Conservation (phyloP, 2,329 filamentous ascomycete species). For the Aspergillus niger region DNA sequence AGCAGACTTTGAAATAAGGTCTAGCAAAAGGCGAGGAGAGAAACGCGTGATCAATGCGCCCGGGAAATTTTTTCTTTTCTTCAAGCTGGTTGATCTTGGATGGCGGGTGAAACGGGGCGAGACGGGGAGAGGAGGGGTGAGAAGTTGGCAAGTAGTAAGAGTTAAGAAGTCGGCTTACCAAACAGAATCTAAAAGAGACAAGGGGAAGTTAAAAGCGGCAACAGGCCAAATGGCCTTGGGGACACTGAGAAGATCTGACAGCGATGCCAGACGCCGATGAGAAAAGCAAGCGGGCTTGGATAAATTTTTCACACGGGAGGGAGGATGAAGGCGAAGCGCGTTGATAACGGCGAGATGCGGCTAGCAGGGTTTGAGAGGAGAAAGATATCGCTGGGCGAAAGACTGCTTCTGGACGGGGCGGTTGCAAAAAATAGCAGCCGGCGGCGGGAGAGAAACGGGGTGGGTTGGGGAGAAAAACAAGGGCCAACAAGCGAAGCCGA, state of each 20-base stretch:
- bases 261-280: slow-evolving; percentile 27
- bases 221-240: slow-evolving; percentile 34
- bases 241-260: slow-evolving; percentile 27
- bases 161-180: slow-evolving; percentile 28
- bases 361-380: slow-evolving; percentile 19
- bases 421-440: slow-evolving; percentile 12
- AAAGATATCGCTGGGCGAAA: slow-evolving; percentile 9
- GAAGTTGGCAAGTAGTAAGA: background rate
- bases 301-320: slow-evolving; percentile 12
- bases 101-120: slow-evolving; percentile 9
- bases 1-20: background rate
- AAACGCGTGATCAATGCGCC: slow-evolving; percentile 24
- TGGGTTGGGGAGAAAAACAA: background rate
- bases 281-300: slow-evolving; percentile 20
- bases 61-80: slow-evolving; percentile 19
- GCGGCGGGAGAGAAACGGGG: slow-evolving; percentile 5
- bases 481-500: no score
- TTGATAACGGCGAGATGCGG: slow-evolving; percentile 22
- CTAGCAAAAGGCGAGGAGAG: background rate
- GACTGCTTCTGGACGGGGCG: slow-evolving; percentile 11
- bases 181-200: slow-evolving; percentile 28
- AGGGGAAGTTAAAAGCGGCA: slow-evolving; percentile 26
- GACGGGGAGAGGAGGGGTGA: slow-evolving; percentile 9
- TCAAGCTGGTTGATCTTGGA: background rate
- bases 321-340: slow-evolving; percentile 19